phyloP scores from a whole-genome alignment of 768 basidiomycete species.

The Xerocomellus intermedius region DNA sequence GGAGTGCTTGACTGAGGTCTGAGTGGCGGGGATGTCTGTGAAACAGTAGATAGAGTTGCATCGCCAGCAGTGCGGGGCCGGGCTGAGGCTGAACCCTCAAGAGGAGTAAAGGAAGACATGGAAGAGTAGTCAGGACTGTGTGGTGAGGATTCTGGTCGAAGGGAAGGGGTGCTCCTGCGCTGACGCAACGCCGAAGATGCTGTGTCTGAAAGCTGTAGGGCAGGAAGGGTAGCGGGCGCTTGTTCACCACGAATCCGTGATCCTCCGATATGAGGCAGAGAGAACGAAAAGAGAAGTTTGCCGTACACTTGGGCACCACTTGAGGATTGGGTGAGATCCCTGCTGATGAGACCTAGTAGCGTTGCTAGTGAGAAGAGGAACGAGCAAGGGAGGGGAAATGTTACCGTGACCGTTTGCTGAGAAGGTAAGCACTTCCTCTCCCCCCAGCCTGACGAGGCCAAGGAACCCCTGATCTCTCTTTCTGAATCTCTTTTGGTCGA shows the following conservation, averaged over 20 bases:
- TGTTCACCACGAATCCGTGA: conserved; percentile 19
- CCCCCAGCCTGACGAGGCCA: conserved; percentile 55
- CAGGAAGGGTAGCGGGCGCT: conserved; percentile 15
- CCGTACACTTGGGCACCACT: conserved; percentile 62
- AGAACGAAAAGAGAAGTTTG: conserved; percentile 68
- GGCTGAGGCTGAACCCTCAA: conserved; percentile 9
- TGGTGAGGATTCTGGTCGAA: conserved; percentile 21
- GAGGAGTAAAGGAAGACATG: conserved; percentile 19
- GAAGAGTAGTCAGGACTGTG: conserved; percentile 16
- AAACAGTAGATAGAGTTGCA: conserved; percentile 2
- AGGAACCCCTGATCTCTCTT: conserved; percentile 81
- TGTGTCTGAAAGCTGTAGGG: conserved; percentile 15
- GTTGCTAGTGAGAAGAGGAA: conserved; percentile 1
- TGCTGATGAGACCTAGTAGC: conserved; percentile 61
- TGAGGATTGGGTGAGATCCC: conserved; percentile 45
- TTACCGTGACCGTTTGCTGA: conserved; percentile 48
- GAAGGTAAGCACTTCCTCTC: conserved; percentile 50
- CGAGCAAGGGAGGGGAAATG: neutral
- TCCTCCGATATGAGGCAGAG: conserved; percentile 36
- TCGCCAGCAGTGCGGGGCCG: conserved; percentile 21
- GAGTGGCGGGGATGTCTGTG: conserved; percentile 11
- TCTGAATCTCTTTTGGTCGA: conserved; percentile 88
- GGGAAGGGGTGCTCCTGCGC: conserved; percentile 23
- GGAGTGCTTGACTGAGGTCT: conserved; percentile 14
- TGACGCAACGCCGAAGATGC: conserved; percentile 12